Base-by-base conservation (phyloP, 768 basidiomycete genomes). In the Lactarius hengduanensis region DNA sequence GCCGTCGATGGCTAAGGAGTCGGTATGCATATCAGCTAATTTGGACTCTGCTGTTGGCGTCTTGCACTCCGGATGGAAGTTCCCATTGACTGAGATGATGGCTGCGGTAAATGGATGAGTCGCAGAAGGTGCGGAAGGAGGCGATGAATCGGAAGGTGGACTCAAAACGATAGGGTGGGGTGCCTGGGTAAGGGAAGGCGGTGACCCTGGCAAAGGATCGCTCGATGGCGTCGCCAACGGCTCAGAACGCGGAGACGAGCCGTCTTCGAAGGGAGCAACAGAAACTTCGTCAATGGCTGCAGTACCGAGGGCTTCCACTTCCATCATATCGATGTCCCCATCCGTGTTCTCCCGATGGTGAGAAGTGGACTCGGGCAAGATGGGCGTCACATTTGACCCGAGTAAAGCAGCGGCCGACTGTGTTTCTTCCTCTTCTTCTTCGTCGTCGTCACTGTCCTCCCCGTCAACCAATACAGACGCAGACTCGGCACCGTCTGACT, bases 391-490 rank as follows among this genome's bases (percentile, higher is more conserved):
- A 59, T 38, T 18, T 16, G 32, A n/a, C 16, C 62, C 66, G n/a
- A 67, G 66, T 38, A 67, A 57, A 20, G 58, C 58, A 6, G 58
- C 40, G 2, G 53, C 68, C 16, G 67, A 61, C 2, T 28, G 18
- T 38, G 7, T 47, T 32, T 75, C 78, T 11, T 81, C 80, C 36
- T 61, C 69, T 6, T 76, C 34, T 8, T 61, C 69, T 6, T 76
- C 34, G 1, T 34, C 34, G 61, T 83, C 80, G 32, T 77, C 74
- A 20, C 72, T 74, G 0, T 71, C 73, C n/a, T 73, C 76, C 32
- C 76, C 74, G 13, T 26, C 67, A 57, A 11, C 60, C 18, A 53
- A 55, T 30, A 28, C 30, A 30, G 40, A 13, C 13, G 26, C 43
- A n/a, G 60, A 36, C 36, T 69, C 73, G 18, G 69, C 74, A 11